A percentile compares a stretch with the other conserved stretches of the same genome.
phyloP scores from a whole-genome alignment of 1,284 basidiomycete genomes.

The Ganoderma multipileum region DNA sequence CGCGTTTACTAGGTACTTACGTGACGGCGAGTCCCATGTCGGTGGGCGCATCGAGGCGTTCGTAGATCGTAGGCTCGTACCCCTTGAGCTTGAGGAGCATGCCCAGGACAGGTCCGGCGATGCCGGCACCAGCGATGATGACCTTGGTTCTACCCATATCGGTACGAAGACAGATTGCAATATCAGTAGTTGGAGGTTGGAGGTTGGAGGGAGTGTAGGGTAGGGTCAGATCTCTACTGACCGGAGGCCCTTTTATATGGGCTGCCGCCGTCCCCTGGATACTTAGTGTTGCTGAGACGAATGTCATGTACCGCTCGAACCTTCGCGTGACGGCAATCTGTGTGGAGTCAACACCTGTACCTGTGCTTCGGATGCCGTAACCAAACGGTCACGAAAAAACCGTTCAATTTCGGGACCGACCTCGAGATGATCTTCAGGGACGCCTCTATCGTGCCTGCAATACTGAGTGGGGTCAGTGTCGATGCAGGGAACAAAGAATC shows the following conservation, averaged over 20 bases:
- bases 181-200: not conserved
- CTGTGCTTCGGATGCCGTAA: too few species aligned
- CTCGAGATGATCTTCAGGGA: too few species aligned
- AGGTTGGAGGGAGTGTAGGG: too few species aligned
- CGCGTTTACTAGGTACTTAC: too few species aligned
- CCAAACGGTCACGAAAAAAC: too few species aligned
- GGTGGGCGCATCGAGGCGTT: constrained; percentile 40
- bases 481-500: too few species aligned
- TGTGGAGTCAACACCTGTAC: too few species aligned
- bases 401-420: too few species aligned
- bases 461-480: too few species aligned
- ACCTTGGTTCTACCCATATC: constrained; percentile 37
- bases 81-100: constrained; percentile 50
- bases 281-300: not conserved
- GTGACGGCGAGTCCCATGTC: constrained; percentile 46
- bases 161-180: not conserved
- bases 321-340: not conserved
- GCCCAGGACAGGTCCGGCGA: constrained; percentile 53
- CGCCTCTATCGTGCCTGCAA: too few species aligned
- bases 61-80: constrained; percentile 51
- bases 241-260: not conserved
- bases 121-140: constrained; percentile 51
- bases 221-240: too few species aligned
- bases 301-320: not conserved
- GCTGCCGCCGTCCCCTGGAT: too few species aligned